Evolutionary conservation across 1,284 basidiomycete genomes (phyloP), one percentile per base, ranked within the genome.

Genomic region (Ceratobasidium sp.): DNA sequence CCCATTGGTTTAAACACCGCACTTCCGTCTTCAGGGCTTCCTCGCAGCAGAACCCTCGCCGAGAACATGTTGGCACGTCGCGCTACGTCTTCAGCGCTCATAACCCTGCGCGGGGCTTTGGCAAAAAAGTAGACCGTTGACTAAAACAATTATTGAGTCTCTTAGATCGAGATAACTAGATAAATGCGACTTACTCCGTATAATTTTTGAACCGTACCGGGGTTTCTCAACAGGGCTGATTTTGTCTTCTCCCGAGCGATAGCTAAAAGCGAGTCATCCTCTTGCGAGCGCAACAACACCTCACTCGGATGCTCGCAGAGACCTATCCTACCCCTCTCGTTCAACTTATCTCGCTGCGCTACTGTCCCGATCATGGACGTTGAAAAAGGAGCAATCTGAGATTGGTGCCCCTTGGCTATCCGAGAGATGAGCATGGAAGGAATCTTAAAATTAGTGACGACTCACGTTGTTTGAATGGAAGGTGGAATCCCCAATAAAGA

Each of bases 61-160:
- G 66, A 5, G n/a, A 57, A 69, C 1, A 15, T n/a, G 53, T 69
- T 57, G n/a, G 41, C 22, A 5, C 24, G 53, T 5, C 22, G 33
- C 19, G 36, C 66, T 2, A 47, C 51, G 8, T 45, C 27, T 41
- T 69, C 53, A 14, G 66, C 66, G 29, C 44, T 57, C 6, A 69
- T 14, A 1, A 54, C 17, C 5, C 22, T 36, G 3, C 66, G 66
- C 3, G 66, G 51, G 17, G 45, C 24, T 19, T 17, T 47, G 11
- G 31, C 66, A 15, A 69, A 45, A 2, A 14, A 56, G 11, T 24
- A 56, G 4, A 41, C 2, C 2, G 48, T 31, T 22, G 22, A 15
- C 64, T 67, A 24, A 31, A 24, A 17, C 36, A 41, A 41, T 11
- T 11, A 5, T 5, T 41, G 6, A 41, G 36, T 41, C 11, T 19